phyloP scores from a whole-genome alignment of 495 filamentous ascomycete species.

The Lasiosphaeriaceae sp. region DNA sequence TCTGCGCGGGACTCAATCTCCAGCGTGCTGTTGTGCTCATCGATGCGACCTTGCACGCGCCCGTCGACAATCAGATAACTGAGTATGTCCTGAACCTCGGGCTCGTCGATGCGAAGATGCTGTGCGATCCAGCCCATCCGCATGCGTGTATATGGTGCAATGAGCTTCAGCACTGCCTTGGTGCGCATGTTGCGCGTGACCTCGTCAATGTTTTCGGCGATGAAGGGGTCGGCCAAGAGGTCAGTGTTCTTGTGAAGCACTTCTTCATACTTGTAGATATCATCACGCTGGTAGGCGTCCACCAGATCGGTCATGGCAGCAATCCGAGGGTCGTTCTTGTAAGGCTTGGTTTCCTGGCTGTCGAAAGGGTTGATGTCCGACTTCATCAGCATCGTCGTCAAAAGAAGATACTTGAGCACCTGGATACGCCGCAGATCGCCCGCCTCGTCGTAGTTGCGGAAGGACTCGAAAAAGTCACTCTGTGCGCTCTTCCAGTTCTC shows the following conservation, averaged over 20 bases:
- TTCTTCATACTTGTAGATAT: slow-evolving; percentile 85
- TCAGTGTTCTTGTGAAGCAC: slow-evolving; percentile 87
- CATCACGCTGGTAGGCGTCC: slow-evolving; percentile 92
- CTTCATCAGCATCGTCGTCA: slow-evolving; percentile 98
- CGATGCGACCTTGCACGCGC: slow-evolving; percentile 80
- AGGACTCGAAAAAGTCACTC: slow-evolving; percentile 97
- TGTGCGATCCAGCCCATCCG: slow-evolving; percentile 78
- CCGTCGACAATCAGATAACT: slow-evolving; percentile 88
- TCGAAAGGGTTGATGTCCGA: slow-evolving; percentile 99
- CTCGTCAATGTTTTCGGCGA: slow-evolving; percentile 98
- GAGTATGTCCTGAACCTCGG: slow-evolving; percentile 89
- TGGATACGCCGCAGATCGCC: slow-evolving; percentile 94
- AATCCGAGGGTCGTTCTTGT: slow-evolving; percentile 92
- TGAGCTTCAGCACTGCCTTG: slow-evolving; percentile 88
- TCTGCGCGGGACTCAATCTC: slow-evolving; percentile 74
- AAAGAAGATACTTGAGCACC: slow-evolving; percentile 93
- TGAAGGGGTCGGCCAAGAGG: slow-evolving; percentile 87
- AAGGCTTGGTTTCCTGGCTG: slow-evolving; percentile 98
- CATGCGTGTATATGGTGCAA: slow-evolving; percentile 93
- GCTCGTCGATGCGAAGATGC: slow-evolving; percentile 74
- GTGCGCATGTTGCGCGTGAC: slow-evolving; percentile 98
- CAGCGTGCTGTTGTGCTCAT: slow-evolving; percentile 80
- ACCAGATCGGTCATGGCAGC: slow-evolving; percentile 96
- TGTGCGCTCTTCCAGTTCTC: slow-evolving; percentile 98
- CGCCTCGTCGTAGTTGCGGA: slow-evolving; percentile 98